A percentile compares a stretch with the other conserved stretches of the same genome.
Conservation (phyloP, 148 eudicot species). For the Vaccinium vitisidaea region DNA sequence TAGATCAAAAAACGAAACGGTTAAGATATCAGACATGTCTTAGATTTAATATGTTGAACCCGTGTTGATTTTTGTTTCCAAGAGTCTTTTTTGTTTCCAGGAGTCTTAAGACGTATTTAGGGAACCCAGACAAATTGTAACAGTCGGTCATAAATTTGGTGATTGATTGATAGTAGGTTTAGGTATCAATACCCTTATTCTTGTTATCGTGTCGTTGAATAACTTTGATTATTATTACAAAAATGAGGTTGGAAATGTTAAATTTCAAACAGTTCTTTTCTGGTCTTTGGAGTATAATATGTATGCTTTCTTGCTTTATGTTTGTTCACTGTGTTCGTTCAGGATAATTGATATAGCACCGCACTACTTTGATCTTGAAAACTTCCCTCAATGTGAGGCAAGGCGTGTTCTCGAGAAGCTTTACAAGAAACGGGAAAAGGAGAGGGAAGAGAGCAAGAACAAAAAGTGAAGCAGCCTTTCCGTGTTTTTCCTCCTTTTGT, state of each 20-base stretch:
- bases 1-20: background rate
- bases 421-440: conserved; percentile 57
- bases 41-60: background rate
- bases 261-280: no score
- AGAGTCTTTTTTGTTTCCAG: no score
- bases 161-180: no score
- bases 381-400: conserved; percentile 68
- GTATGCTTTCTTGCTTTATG: background rate
- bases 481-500: background rate
- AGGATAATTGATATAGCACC: conserved; percentile 70
- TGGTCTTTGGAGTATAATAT: no score
- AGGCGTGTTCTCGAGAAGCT: conserved; percentile 60
- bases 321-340: conserved; percentile 16
- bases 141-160: background rate
- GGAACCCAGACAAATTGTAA: background rate
- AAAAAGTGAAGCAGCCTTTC: conserved; percentile 17
- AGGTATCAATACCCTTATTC: no score
- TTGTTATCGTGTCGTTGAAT: no score
- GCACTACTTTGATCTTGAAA: conserved; percentile 56
- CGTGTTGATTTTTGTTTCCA: background rate
- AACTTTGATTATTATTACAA: no score
- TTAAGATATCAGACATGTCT: background rate
- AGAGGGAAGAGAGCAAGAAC: conserved; percentile 39
- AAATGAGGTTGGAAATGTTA: no score
- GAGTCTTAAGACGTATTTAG: background rate